A percentile compares a stretch with the other conserved stretches of the same genome.
Conservation (phyloP, 164 flowering plant species). For the Akebia trifoliata region DNA sequence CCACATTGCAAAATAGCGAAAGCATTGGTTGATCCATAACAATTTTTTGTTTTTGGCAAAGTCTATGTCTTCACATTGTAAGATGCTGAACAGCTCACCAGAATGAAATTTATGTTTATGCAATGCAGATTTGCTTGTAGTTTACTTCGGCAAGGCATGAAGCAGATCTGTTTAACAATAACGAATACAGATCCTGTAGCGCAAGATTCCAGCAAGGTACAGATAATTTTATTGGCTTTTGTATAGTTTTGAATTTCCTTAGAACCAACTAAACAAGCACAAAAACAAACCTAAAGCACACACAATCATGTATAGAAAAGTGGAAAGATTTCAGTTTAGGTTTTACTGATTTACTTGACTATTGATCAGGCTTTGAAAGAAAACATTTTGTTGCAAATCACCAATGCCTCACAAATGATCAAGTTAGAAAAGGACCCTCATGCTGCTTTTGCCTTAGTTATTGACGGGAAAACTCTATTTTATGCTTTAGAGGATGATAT, state of each 20-base stretch:
- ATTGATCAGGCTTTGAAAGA: conserved; percentile 67
- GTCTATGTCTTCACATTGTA: background rate
- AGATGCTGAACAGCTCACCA: background rate
- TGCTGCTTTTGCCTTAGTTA: conserved; percentile 93
- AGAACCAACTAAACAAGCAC: background rate
- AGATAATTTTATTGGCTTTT: background rate
- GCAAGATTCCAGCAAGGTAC: conserved; percentile 52
- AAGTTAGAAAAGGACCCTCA: conserved; percentile 89
- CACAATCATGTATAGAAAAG: background rate
- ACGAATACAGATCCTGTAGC: conserved; percentile 29
- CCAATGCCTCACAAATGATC: conserved; percentile 69
- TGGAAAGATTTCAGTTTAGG: conserved; percentile 21
- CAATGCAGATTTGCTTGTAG: conserved; percentile 79
- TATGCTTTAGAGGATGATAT: conserved; percentile 76
- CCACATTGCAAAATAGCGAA: too few species aligned
- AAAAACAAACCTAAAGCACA: background rate
- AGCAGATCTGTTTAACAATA: conserved; percentile 61
- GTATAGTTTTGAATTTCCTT: background rate
- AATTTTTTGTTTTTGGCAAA: too few species aligned
- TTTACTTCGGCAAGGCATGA: conserved; percentile 92
- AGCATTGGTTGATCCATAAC: too few species aligned
- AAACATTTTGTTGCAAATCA: conserved; percentile 68
- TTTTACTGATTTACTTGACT: conserved; percentile 20
- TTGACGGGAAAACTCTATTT: conserved; percentile 82
- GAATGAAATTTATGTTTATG: background rate